Base-by-base conservation (phyloP, 2,329 filamentous ascomycete genomes). In the Botryotinia convoluta region DNA sequence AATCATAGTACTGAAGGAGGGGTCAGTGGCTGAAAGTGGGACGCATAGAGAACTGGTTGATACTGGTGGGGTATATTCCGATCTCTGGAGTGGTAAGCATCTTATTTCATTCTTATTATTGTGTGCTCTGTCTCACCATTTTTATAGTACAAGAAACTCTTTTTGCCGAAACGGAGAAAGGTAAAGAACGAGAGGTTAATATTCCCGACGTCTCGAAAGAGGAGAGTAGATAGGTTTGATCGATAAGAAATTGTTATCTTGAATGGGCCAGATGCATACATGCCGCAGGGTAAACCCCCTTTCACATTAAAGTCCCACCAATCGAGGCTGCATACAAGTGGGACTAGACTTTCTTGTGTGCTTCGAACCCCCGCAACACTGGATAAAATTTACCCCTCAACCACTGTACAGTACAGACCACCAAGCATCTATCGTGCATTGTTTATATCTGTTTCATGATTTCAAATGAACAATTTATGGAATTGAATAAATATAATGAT, bases 1-100 rank as follows among this genome's bases (percentile, higher is more conserved):
- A 78, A 98, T 98, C 78, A 95, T 98, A 78, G 96, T 98, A 54
- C 84, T 98, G 73, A 92, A 91, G 80, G 91, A 93, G 74, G 96
- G 96, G 0, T 86, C 85, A 22, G 94, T 98, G n/a, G 93, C 91
- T 3, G 96, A 98, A 84, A 90, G 89, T 82, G 96, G 96, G 22
- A 97, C 93, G 26, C 96, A 99, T 82, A 88, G 92, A 74, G 89
- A 96, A 81, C 84, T 99, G 74, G 89, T 98, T 75, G 92, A 96
- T 77, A 85, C 84, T 26, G 91, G 89, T 18, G 93, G 94, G 0
- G 86, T 98, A 35, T 98, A 98, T 82, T 90, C 93, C 10, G 92
- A 97, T 82, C 85, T 98, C 63, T 98, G 95, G 95, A 95, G 91
- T 84, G 91, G 92, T 93, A 84, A 86, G 91, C 4, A 62, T 22